These are phyloP conservation scores for Saccharomycopsis javanensis DNA, from an alignment of 805 yeast genomes.

Conservation along the genomic window DNA sequence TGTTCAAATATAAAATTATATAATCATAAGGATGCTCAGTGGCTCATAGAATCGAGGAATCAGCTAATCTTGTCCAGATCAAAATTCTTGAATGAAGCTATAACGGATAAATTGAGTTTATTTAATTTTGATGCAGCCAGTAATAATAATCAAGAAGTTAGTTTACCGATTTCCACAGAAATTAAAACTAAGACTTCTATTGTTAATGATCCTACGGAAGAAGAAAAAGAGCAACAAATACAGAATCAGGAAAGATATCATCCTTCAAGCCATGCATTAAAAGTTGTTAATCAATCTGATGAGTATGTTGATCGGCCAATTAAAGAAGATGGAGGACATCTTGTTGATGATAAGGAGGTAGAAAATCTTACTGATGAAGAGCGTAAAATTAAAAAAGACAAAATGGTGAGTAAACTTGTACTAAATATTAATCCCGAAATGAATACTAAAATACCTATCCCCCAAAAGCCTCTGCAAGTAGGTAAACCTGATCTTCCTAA, in stretches of 20 bases:
- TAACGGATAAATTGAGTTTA: conserved; percentile 11
- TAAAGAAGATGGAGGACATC: conserved; percentile 17
- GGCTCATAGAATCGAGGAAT: conserved; percentile 60
- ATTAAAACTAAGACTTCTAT: conserved; percentile 33
- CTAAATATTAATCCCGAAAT: conserved; percentile 16
- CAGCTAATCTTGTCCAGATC: conserved; percentile 26
- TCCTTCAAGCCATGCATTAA: background rate
- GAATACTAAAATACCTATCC: conserved; percentile 12
- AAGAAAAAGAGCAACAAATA: conserved; percentile 28
- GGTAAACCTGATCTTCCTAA: background rate
- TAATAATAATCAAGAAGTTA: conserved; percentile 21
- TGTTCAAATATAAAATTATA: conserved; percentile 95
- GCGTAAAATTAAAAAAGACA: conserved; percentile 10
- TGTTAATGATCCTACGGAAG: conserved; percentile 30
- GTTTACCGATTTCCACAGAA: conserved; percentile 21
- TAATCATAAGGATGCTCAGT: conserved; percentile 67
- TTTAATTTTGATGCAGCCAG: background rate
- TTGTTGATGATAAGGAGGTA: conserved; percentile 17
- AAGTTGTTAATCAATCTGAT: background rate
- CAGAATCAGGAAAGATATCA: background rate
- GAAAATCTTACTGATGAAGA: conserved; percentile 14
- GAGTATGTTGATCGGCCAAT: background rate
- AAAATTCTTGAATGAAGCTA: conserved; percentile 12
- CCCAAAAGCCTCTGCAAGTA: background rate
- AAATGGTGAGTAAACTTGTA: conserved; percentile 14